Percentiles rank a stretch among this genome's conserved stretches.
phyloP scores from a whole-genome alignment of 495 filamentous ascomycete species.

The Daldinia decipiens region DNA sequence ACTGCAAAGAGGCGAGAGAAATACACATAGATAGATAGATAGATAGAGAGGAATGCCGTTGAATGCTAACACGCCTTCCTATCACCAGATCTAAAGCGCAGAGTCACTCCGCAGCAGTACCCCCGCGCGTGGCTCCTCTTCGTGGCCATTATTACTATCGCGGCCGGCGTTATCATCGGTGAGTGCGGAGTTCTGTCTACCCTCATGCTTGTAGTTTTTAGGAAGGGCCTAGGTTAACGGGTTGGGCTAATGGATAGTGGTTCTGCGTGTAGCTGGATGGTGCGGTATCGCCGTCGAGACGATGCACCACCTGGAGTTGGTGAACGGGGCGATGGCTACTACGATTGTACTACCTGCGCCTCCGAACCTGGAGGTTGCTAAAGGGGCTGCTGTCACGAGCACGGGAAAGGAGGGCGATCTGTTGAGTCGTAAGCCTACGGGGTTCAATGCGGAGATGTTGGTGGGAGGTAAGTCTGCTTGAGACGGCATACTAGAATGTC shows the following conservation, averaged over 20 bases:
- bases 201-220: background rate
- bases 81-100: slow-evolving; percentile 26
- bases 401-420: background rate
- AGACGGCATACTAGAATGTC: background rate
- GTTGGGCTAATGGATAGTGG: slow-evolving; percentile 7
- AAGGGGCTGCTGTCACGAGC: background rate
- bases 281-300: slow-evolving; percentile 20
- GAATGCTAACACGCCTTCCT: background rate
- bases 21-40: background rate
- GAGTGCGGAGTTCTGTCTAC: slow-evolving; percentile 2
- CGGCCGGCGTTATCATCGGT: slow-evolving; percentile 8
- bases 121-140: slow-evolving; percentile 27
- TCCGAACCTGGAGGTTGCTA: slow-evolving; percentile 2
- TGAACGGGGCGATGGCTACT: background rate
- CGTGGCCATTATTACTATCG: slow-evolving; percentile 16
- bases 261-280: slow-evolving; percentile 26
- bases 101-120: slow-evolving; percentile 12
- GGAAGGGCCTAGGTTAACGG: background rate
- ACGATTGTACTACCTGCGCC: slow-evolving; percentile 13
- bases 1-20: background rate
- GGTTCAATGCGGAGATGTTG: background rate
- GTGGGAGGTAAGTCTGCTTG: slow-evolving; percentile 12
- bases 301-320: background rate
- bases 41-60: too few species aligned
- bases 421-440: background rate